Base-by-base conservation (phyloP, 495 filamentous ascomycete species). In the Penicillium angulare region DNA sequence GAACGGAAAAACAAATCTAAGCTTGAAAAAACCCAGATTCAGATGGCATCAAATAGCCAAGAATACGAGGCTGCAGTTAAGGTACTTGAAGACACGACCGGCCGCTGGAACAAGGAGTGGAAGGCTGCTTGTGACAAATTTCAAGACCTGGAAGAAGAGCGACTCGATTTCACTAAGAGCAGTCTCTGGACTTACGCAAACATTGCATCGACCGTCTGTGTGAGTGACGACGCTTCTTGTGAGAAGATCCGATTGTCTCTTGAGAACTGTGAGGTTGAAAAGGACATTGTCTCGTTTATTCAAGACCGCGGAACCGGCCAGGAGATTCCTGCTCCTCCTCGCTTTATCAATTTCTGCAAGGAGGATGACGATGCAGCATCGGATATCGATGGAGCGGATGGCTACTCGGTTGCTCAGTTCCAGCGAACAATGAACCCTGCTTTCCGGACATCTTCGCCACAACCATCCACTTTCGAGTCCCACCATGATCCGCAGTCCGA, bases 1-100 rank as follows among this genome's bases (percentile, higher is more conserved):
- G 95, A 99, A 69, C 80, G 92, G 31, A 97, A 97, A 73, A 99
- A 99, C 68, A 99, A 99, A 73, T 90, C 92, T 20, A 96, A 93
- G 69, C 82, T 99, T 39, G 95, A 99, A 68, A 99, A 99, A 76
- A 97, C 95, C 5, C 95, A 97, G 66, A 92, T 95, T 56, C 92
- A 93, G 57, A 75, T 97, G 22, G 90, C 92, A 0, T 86, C 80
- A 12, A 90, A 91, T 46, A 96, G 92, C 71, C 81, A 82, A 34
- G 95, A 99, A 52, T 99, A 99, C 63, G 92, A 99, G 64, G 79
- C 81, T 20, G 90, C 93, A 1, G 84, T 97, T 24, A 96, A 97
- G 62, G 77, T 84, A 0, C 80, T 99, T n/a, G 90, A 97, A 63
- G 93, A 96, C 52, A 99, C 95, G 0, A 99, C 95, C 8, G 86